Evolutionary conservation across 2,329 filamentous ascomycete genomes (phyloP), one percentile per base, ranked within the genome.

Genomic region (Elsinoe fawcettii): DNA sequence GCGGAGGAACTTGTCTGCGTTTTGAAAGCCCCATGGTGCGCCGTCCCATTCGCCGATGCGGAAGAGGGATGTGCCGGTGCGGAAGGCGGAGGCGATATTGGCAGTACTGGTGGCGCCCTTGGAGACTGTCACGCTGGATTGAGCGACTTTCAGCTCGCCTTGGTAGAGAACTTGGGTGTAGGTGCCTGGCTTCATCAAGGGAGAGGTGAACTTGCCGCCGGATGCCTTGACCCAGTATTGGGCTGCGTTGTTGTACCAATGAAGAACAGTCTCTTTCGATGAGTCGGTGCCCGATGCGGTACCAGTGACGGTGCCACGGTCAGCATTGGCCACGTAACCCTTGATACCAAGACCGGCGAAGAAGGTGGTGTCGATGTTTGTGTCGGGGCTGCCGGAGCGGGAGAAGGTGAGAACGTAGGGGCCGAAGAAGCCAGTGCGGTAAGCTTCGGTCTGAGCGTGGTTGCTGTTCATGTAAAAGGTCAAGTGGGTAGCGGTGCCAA

Each of bases 381-480:
- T 73, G 23, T 32, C 25, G 30, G 83, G 81, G 1, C 81, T 74
- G 1, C 79, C 79, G 7, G 77, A 80, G 60, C 81, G 77, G 12
- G 77, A 80, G 68, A 86, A 86, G 7, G 75, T 69, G 66, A 86
- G 74, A 2, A 79, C 76, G 62, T 87, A 87, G 0, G 84, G 84
- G 1, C 84, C 84, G 65, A 86, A 82, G 41, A 87, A 73, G 3
- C 84, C 84, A 67, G 78, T 79, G 30, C 84, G 77, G 69, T 69
- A 85, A 11, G 70, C 66, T 65, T 87, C 84, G 1, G 83, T 86
- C 66, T 82, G 77, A 1, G 77, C 78, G 59, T 87, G 84, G 39
- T 77, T 77, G 12, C 79, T 83, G 73, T 87, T 87, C 77, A 85
- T 85, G 72, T 86, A 87, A 69, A 80, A 84, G 68, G 84, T 85